Percentiles rank a stretch among this genome's conserved stretches.
Conservation (phyloP, 306 rosid genomes). For the Spatholobus suberectus region DNA sequence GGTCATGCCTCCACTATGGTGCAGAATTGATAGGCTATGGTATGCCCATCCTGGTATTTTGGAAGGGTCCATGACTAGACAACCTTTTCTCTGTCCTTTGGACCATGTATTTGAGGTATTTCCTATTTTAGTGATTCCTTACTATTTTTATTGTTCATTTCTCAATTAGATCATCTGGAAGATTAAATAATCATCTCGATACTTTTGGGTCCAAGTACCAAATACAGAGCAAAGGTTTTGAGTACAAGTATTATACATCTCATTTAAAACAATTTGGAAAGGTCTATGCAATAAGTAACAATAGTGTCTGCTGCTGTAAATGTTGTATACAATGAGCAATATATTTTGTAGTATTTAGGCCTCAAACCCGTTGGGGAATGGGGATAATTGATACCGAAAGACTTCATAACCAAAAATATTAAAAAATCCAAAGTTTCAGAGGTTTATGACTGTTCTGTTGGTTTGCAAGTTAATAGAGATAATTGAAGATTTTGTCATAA, state of each 20-base stretch:
- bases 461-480: constrained; percentile 8
- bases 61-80: constrained; percentile 89
- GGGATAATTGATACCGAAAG: not conserved
- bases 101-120: constrained; percentile 98
- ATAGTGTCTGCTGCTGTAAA: not conserved
- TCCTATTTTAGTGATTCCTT: constrained; percentile 27
- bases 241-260: not conserved
- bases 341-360: not conserved
- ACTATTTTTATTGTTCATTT: constrained; percentile 16
- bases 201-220: not conserved
- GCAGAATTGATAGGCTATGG: constrained; percentile 96
- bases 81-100: constrained; percentile 90
- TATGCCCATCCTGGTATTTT: constrained; percentile 91
- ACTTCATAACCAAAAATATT: not conserved
- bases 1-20: constrained; percentile 99
- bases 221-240: not conserved
- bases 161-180: constrained; percentile 8
- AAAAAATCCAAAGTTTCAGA: not conserved
- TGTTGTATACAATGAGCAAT: not conserved
- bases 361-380: not conserved
- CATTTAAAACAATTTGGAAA: not conserved
- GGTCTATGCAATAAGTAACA: not conserved
- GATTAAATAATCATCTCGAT: not conserved
- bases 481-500: not conserved
- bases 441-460: constrained; percentile 19